Base-by-base conservation (phyloP, 1,284 basidiomycete species). In the Ustilago vetiveriae region DNA sequence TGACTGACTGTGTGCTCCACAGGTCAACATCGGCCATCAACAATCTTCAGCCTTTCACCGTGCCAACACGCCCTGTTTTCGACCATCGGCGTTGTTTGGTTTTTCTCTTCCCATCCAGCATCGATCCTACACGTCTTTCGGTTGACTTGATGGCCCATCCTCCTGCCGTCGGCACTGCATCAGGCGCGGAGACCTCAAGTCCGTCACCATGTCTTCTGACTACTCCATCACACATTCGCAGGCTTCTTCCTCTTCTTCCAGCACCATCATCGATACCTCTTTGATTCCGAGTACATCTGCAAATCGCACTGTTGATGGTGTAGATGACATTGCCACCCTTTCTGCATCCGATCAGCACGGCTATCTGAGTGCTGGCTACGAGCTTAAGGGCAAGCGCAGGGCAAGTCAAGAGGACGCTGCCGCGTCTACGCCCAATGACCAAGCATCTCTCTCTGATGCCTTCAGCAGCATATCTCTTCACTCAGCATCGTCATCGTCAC, bases 301-400 rank as follows among this genome's bases (percentile, higher is more conserved):
- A n/a, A 22, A 30, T 13, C 8, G 13, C 13, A 14, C 37, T 7
- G n/a, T n/a, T n/a, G n/a, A n/a, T n/a, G n/a, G n/a, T n/a, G n/a
- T n/a, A n/a, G n/a, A n/a, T n/a, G n/a, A n/a, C n/a, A n/a, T 2
- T 19, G n/a, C 6, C 17, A 16, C 24, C 23, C 23, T 4, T 41
- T 24, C 16, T 27, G n/a, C n/a, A n/a, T n/a, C 42, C 21, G 35
- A 43, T 23, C 24, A 4, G 2, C 29, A 51, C 8, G 21, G 1
- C 24, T 55, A 59, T 32, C 8, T 21, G 2, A 43, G 50, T 30
- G 37, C 33, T 2, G 40, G 52, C 1, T 53, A 62, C 27, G 35
- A 26, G 13, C 57, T 49, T 29, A 67, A 67, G 21, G 64, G 64
- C 14, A 67, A 67, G 29, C 30, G 53, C 11, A 51, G 49, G 37